A percentile compares a stretch with the other conserved stretches of the same genome.
Conservation (phyloP, 805 yeast species). For the Saccharomyces paradoxus region DNA sequence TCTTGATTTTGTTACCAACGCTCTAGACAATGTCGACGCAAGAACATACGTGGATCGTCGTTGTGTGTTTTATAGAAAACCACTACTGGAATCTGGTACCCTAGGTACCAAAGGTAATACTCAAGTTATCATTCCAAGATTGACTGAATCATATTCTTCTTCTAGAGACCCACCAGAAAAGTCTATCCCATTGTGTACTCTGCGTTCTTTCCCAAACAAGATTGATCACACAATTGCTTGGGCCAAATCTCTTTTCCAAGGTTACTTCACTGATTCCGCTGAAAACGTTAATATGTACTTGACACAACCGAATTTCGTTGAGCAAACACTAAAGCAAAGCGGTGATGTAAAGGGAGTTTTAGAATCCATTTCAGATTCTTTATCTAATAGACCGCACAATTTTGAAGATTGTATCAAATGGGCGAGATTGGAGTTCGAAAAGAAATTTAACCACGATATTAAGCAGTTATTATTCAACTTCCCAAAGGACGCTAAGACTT, state of each 20-base stretch:
- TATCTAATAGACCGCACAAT: conserved; percentile 73
- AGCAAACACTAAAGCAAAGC: conserved; percentile 80
- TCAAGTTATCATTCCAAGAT: conserved; percentile 86
- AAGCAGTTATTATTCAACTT: conserved; percentile 86
- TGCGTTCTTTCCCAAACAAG: conserved; percentile 95
- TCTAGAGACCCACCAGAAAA: conserved; percentile 98
- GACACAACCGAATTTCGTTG: conserved; percentile 87
- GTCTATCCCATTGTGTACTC: conserved; percentile 92
- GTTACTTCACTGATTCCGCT: conserved; percentile 82
- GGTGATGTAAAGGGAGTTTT: conserved; percentile 85
- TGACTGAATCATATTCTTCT: conserved; percentile 93
- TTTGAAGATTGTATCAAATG: conserved; percentile 92
- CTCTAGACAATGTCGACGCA: conserved; percentile 95
- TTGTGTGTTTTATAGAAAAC: conserved; percentile 85
- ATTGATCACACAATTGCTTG: conserved; percentile 99
- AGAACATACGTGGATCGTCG: conserved; percentile 96
- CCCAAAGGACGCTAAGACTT: conserved; percentile 88
- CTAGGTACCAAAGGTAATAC: conserved; percentile 98
- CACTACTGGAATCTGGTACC: conserved; percentile 92
- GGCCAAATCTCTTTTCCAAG: conserved; percentile 94
- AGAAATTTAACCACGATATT: conserved; percentile 76
- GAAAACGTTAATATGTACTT: conserved; percentile 87
- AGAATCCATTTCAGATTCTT: conserved; percentile 67
- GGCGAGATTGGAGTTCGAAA: conserved; percentile 88
- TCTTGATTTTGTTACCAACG: conserved; percentile 88